phyloP scores from a whole-genome alignment of 805 yeast genomes.

The Metschnikowia bowlesiae region DNA sequence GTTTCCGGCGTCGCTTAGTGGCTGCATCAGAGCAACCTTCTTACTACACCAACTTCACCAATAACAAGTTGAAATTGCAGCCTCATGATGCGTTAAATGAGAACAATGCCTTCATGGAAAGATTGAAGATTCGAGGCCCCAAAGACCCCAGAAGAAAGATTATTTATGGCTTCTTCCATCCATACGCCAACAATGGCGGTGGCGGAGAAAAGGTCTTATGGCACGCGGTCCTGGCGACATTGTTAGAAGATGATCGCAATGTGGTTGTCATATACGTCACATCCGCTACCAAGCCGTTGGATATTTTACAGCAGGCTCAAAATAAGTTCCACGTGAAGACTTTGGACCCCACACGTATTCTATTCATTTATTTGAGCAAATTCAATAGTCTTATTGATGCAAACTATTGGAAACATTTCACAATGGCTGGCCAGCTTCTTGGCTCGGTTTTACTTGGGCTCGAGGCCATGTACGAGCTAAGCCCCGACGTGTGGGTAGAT shows the following conservation, averaged over 20 bases:
- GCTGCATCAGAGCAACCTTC: slow-evolving; percentile 34
- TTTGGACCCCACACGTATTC: slow-evolving; percentile 49
- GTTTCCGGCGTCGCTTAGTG: slow-evolving; percentile 35
- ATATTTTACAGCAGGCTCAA: slow-evolving; percentile 49
- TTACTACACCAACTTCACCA: slow-evolving; percentile 34
- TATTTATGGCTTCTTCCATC: slow-evolving; percentile 88
- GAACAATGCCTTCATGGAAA: slow-evolving; percentile 20
- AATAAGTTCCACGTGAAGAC: slow-evolving; percentile 50
- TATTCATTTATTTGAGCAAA: slow-evolving; percentile 54
- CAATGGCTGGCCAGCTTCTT: slow-evolving; percentile 81
- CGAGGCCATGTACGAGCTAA: slow-evolving; percentile 62
- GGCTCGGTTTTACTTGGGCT: slow-evolving; percentile 68
- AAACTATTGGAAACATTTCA: slow-evolving; percentile 68
- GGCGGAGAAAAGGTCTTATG: slow-evolving; percentile 97
- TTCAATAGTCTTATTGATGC: slow-evolving; percentile 62
- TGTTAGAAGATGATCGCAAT: slow-evolving; percentile 44
- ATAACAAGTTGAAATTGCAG: slow-evolving; percentile 32
- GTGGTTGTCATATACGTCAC: slow-evolving; percentile 73
- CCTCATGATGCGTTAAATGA: slow-evolving; percentile 25
- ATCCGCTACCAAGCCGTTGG: slow-evolving; percentile 46
- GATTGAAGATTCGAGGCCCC: slow-evolving; percentile 29
- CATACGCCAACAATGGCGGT: slow-evolving; percentile 93
- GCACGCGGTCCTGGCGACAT: slow-evolving; percentile 81
- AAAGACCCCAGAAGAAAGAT: slow-evolving; percentile 37
- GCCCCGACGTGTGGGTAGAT: slow-evolving; percentile 91